Percentiles rank a stretch among this genome's conserved stretches.
phyloP scores from a whole-genome alignment of 2,329 filamentous ascomycete species.

The Endocalyx cinctus region DNA sequence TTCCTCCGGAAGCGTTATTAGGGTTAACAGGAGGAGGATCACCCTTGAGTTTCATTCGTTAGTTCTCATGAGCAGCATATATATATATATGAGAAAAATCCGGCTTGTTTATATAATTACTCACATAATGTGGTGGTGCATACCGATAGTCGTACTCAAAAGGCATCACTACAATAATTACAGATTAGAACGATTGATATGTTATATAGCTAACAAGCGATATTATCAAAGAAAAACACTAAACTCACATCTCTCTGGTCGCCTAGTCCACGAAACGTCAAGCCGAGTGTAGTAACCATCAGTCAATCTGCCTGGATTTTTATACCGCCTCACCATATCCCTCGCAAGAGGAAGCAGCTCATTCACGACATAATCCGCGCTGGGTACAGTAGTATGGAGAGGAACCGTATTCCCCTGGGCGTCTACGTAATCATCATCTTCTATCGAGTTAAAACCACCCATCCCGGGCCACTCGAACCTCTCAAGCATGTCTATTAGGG shows the following conservation, averaged over 20 bases:
- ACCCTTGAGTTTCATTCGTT: too few relatives aligned
- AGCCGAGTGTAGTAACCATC: not conserved
- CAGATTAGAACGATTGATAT: too few relatives aligned
- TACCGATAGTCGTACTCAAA: not conserved
- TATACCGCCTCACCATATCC: constrained; percentile 2
- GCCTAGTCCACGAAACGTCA: constrained; percentile 11
- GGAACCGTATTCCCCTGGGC: not conserved
- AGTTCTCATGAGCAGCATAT: too few relatives aligned
- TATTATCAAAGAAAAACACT: too few relatives aligned
- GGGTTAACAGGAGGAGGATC: too few relatives aligned
- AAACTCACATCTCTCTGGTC: too few relatives aligned
- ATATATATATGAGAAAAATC: too few relatives aligned
- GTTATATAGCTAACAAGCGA: too few relatives aligned
- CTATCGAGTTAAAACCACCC: not conserved
- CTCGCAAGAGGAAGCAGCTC: constrained; percentile 1
- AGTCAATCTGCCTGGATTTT: not conserved
- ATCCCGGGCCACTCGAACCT: constrained; percentile 1
- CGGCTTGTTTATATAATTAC: too few relatives aligned
- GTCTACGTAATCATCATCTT: not conserved
- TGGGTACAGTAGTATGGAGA: not conserved
- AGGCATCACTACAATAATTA: not conserved
- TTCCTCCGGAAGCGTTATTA: too few relatives aligned
- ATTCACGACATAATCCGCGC: constrained; percentile 1
- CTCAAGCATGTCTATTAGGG: constrained; percentile 3
- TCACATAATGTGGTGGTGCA: not conserved